phyloP scores from a whole-genome alignment of 2,329 filamentous ascomycete species.

The Claviceps monticola region DNA sequence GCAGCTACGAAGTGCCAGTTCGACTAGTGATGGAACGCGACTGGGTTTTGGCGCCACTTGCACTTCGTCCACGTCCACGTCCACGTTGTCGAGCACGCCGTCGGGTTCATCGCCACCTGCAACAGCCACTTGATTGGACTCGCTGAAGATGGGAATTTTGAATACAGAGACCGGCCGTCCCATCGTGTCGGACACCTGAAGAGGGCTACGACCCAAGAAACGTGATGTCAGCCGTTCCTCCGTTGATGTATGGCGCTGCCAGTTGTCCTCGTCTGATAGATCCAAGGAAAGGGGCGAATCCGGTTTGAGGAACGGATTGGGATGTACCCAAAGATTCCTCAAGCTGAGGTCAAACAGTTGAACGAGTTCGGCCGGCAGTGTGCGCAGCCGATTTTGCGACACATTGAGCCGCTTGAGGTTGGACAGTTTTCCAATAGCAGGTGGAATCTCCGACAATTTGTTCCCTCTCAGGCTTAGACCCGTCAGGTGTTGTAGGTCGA shows the following conservation, averaged over 20 bases:
- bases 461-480: slow-evolving; percentile 55
- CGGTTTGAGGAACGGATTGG: slow-evolving; percentile 47
- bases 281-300: slow-evolving; percentile 4
- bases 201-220: slow-evolving; percentile 17
- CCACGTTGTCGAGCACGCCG: slow-evolving; percentile 4
- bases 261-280: slow-evolving; percentile 1
- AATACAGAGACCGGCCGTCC: slow-evolving; percentile 18
- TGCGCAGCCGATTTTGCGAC: slow-evolving; percentile 46
- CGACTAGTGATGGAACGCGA: slow-evolving; percentile 35
- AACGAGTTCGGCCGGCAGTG: slow-evolving; percentile 50
- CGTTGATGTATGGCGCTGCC: neutral
- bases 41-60: slow-evolving; percentile 10
- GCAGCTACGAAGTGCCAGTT: slow-evolving; percentile 34
- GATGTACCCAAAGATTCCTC: slow-evolving; percentile 39
- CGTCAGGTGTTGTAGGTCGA: slow-evolving; percentile 46
- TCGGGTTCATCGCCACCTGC: slow-evolving; percentile 5
- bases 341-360: slow-evolving; percentile 37
- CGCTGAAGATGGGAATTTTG: slow-evolving; percentile 12
- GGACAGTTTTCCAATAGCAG: slow-evolving; percentile 40
- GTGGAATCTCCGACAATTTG: slow-evolving; percentile 44
- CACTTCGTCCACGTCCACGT: neutral
- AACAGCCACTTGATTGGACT: slow-evolving; percentile 11
- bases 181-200: slow-evolving; percentile 18
- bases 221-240: slow-evolving; percentile 13
- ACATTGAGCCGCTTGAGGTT: slow-evolving; percentile 52